Evolutionary conservation across 108 stramenopile genomes (phyloP), one percentile per base, ranked within the genome.

Genomic region (Nitzschia palea): DNA sequence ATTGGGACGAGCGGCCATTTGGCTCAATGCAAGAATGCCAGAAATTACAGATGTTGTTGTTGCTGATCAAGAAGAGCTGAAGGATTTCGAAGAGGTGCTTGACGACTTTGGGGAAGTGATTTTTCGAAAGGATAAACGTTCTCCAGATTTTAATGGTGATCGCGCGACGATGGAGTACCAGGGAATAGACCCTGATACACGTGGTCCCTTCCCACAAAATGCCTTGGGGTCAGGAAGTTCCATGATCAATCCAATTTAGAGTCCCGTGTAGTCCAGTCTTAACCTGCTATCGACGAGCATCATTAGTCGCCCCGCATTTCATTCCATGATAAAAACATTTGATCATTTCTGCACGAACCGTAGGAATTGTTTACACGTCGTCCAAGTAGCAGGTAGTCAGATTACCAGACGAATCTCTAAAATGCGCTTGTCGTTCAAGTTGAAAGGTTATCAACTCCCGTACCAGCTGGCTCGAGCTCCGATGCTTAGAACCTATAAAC

Each of bases 141-240:
- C 80, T 17, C 78, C 80, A 15, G 84, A 86, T 45, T 88, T 81
- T 36, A 86, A 88, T 60, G 84, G 90, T n/a, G 90, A 91, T 65
- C 17, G 90, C 29, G 81, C 57, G 12, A 87, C 90, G 17, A 91
- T 91, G 90, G 84, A 85, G 57, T 91, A 91, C 67, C 90, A 91
- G 65, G 90, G 90, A 9, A 62, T 85, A 29, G 80, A 91, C 78
- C 90, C 90, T 0, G 90, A 91, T 76, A 66, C 70, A 28, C 52
- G 90, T 44, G 90, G 90, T 4, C 90, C 90, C 2, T 91, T 88
- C 69, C 80, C 80, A 31, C 47, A 47, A 34, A 57, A 30, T 26
- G 25, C 59, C 2, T 27, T 61, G 58, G 67, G 76, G 3, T 67
- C 68, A 12, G 76, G 76, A 22, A 70, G 74, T 23, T 63, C 66